A percentile compares a stretch with the other conserved stretches of the same genome.
Conservation (phyloP, 2,329 filamentous ascomycete genomes). For the Ceratocystis variospora region DNA sequence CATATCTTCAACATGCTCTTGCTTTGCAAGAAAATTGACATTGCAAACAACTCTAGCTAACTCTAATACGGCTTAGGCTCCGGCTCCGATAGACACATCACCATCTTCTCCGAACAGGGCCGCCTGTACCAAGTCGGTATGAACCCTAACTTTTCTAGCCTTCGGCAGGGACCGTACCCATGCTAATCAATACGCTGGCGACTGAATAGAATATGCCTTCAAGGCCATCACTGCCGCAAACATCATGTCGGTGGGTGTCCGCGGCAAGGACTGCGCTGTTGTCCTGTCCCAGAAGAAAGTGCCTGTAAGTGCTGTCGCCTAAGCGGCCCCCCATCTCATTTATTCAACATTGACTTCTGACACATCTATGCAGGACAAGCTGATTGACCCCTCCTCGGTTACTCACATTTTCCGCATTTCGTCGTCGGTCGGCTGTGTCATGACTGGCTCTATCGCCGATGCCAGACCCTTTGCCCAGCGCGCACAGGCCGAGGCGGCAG, state of each 20-base stretch:
- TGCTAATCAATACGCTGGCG: neutral
- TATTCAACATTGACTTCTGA: neutral
- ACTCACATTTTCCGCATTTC: slow-evolving; percentile 97
- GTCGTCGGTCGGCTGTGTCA: slow-evolving; percentile 90
- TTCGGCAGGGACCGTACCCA: neutral
- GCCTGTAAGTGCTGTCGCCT: slow-evolving; percentile 50
- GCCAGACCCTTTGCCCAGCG: slow-evolving; percentile 84
- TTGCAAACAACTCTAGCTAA: neutral
- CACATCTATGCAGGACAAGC: slow-evolving; percentile 61
- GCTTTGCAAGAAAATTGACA: neutral
- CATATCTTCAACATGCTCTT: neutral
- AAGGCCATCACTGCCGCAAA: slow-evolving; percentile 99
- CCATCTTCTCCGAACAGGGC: slow-evolving; percentile 98
- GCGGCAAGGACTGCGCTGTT: slow-evolving; percentile 93
- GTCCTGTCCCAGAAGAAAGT: slow-evolving; percentile 99
- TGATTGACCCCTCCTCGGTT: slow-evolving; percentile 93
- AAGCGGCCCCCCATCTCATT: neutral
- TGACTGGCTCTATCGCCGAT: slow-evolving; percentile 97
- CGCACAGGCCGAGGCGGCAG: slow-evolving; percentile 86
- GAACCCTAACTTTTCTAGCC: slow-evolving; percentile 25
- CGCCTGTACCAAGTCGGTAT: slow-evolving; percentile 98
- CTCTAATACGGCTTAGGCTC: slow-evolving; percentile 25
- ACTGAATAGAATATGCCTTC: slow-evolving; percentile 85
- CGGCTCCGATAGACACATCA: slow-evolving; percentile 97
- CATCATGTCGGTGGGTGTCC: slow-evolving; percentile 92